phyloP scores from a whole-genome alignment of 805 yeast genomes.

The Kuraishia ogatae region DNA sequence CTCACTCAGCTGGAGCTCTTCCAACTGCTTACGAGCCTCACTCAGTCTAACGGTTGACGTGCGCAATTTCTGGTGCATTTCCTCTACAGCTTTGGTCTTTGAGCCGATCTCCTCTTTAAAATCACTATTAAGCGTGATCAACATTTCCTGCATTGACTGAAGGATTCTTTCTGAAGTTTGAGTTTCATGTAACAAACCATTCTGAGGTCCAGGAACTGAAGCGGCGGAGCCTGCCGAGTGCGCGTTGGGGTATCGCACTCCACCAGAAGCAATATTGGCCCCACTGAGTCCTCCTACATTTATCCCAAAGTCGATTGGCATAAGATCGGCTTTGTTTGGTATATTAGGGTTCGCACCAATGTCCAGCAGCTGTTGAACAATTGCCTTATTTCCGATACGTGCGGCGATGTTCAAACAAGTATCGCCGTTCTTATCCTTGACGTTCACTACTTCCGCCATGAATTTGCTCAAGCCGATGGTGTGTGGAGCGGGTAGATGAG shows the following conservation, averaged over 20 bases:
- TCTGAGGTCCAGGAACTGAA: neutral
- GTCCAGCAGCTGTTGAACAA: constrained; percentile 74
- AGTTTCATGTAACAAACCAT: constrained; percentile 3
- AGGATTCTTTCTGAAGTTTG: constrained; percentile 31
- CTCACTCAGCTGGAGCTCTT: constrained; percentile 39
- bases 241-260: neutral
- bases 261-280: neutral
- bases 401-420: constrained; percentile 93
- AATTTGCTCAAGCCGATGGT: constrained; percentile 45
- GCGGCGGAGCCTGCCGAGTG: neutral
- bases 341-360: constrained; percentile 81
- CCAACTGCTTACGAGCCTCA: constrained; percentile 37
- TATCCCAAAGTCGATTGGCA: constrained; percentile 82
- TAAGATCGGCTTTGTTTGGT: constrained; percentile 77
- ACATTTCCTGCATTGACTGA: constrained; percentile 40
- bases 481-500: constrained; percentile 30
- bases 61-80: constrained; percentile 46
- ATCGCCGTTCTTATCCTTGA: constrained; percentile 90
- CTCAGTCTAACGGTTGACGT: constrained; percentile 46
- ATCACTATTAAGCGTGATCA: constrained; percentile 44
- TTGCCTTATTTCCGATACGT: constrained; percentile 70
- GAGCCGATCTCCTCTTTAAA: constrained; percentile 48
- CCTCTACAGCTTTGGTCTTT: constrained; percentile 43
- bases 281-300: constrained; percentile 21
- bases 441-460: constrained; percentile 68